Evolutionary conservation across 352 stramenopile genomes (phyloP), one percentile per base, ranked within the genome.

Genomic region (Phytophthora niederhauseri): DNA sequence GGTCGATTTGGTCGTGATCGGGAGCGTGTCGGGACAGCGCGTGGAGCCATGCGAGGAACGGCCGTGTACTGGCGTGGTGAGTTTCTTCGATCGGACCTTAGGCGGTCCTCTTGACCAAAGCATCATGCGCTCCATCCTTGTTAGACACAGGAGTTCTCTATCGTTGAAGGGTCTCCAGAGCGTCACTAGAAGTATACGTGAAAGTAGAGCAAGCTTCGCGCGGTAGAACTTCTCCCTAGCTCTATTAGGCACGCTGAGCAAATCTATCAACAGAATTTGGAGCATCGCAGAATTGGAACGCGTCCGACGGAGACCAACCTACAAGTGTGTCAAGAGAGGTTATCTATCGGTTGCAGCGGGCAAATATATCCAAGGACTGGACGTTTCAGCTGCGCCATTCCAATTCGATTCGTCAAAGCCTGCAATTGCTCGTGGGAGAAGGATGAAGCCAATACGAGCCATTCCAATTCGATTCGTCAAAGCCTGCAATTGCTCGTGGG

Each of bases 1-100:
- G 0, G 26, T 57, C 0, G 56, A 74, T 11, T 52, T 73, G 24
- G 36, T 70, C 41, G 24, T 63, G 15, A 59, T 77, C 48, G 70
- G 65, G 17, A 24, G 31, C 3, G 19, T 77, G 0, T 58, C 61
- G 7, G 50, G 26, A 0, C 55, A 64, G 4, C 45, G 48, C 4
- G 65, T 72, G 0, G 65, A 77, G 31, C 54, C 41, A 0, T 73
- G 69, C 12, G 20, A 7, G 8, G 55, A 77, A 19, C 38, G 65
- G 3, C 43, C 65, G 11, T 72, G 65, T 6, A 28, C 45, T 17
- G 57, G 57, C 1, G 48, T 68, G 1, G 51, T 72, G 15, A 68
- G 58, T 14, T 72, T 72, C 38, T 49, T 54, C 22, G 15, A 58
- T 26, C 46, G n/a, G 17, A 48, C n/a, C 52, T 55, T 72, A 3